Conservation (phyloP, 805 yeast species). For the Sugiyamaella marilandica region DNA sequence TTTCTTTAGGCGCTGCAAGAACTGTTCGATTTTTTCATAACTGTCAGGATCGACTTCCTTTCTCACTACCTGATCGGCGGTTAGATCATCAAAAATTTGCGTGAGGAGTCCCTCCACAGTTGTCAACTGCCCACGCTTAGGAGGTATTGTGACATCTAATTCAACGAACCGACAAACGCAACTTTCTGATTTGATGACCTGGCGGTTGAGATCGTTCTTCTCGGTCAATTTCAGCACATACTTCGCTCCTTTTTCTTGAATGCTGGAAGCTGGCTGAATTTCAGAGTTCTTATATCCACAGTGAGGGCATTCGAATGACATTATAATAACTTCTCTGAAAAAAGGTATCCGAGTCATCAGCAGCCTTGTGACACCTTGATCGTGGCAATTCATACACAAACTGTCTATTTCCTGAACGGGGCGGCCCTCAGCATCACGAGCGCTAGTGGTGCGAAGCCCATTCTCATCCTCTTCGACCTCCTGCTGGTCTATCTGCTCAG, state of each 20-base stretch:
- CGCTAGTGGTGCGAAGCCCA: conserved; percentile 61
- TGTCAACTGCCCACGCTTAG: conserved; percentile 88
- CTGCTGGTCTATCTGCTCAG: conserved; percentile 40
- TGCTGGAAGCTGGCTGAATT: conserved; percentile 90
- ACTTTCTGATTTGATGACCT: conserved; percentile 85
- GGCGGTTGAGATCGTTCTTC: conserved; percentile 75
- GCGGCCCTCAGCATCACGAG: conserved; percentile 78
- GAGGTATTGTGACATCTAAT: conserved; percentile 90
- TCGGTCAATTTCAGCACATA: conserved; percentile 64
- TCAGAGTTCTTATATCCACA: conserved; percentile 89
- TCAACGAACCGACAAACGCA: conserved; percentile 77
- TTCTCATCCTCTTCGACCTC: conserved; percentile 24
- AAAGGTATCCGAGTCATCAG: conserved; percentile 85
- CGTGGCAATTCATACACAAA: conserved; percentile 90
- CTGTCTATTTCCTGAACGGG: conserved; percentile 96
- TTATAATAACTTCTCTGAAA: conserved; percentile 82
- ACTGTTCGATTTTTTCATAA: conserved; percentile 64
- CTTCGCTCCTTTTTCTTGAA: conserved; percentile 82
- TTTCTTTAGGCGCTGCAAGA: conserved; percentile 55
- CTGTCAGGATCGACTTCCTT: conserved; percentile 67
- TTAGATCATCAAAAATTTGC: conserved; percentile 80
- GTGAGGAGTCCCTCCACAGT: conserved; percentile 83
- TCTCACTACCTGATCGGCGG: conserved; percentile 77
- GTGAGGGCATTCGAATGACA: conserved; percentile 95
- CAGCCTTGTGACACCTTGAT: conserved; percentile 78